A percentile compares a stretch with the other conserved stretches of the same genome.
These are phyloP conservation scores for Lepidium aucheri DNA, from an alignment of 345 rosid genomes.

Conservation along the genomic window DNA sequence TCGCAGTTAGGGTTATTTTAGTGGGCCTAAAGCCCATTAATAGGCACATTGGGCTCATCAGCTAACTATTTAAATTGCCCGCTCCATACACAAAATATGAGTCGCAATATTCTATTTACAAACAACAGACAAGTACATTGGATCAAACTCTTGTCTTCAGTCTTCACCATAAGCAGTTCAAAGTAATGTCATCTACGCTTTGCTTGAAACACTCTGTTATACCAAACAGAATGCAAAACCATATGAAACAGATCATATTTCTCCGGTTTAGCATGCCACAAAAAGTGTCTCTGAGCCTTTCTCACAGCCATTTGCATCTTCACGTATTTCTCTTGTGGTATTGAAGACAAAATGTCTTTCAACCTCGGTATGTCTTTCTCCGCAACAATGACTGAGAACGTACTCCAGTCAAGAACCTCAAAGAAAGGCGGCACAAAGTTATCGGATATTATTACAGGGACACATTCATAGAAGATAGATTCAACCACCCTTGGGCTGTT, in stretches of 20 bases:
- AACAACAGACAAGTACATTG: background rate
- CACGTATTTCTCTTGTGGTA: conserved; percentile 56
- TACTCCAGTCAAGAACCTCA: conserved; percentile 70
- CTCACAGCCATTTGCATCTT: conserved; percentile 69
- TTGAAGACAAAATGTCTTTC: conserved; percentile 49
- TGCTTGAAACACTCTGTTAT: conserved; percentile 74
- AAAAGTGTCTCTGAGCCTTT: conserved; percentile 73
- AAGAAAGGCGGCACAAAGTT: conserved; percentile 89
- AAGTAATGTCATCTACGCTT: conserved; percentile 38
- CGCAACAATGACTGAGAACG: conserved; percentile 63
- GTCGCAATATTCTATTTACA: conserved; percentile 2
- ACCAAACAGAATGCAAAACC: conserved; percentile 92
- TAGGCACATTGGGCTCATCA: background rate
- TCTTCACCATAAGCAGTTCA: background rate
- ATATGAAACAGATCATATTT: conserved; percentile 85
- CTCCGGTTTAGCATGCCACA: conserved; percentile 79
- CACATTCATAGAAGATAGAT: conserved; percentile 83
- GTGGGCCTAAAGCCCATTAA: background rate
- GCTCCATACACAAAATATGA: background rate
- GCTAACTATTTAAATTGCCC: background rate
- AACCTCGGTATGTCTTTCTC: conserved; percentile 82
- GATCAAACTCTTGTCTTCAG: background rate
- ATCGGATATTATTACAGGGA: conserved; percentile 82
- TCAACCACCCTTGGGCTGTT: conserved; percentile 95
- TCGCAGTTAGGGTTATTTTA: background rate